Evolutionary conservation across 164 flowering plant genomes (phyloP).

Genomic region (Saururus chinensis): DNA sequence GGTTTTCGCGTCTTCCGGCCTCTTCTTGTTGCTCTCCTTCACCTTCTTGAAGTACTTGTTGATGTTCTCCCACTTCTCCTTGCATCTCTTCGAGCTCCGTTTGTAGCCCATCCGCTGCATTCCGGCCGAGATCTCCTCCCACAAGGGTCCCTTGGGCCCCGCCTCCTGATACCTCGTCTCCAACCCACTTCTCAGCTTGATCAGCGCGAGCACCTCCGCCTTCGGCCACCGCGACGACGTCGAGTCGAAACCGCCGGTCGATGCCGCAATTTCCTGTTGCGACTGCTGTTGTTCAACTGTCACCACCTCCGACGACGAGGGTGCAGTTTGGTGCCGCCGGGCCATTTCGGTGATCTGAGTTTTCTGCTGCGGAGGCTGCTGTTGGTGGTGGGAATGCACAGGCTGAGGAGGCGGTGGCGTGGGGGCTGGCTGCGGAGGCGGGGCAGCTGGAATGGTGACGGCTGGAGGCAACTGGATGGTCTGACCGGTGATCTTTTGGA

Average conservation of each 20-base stretch:
- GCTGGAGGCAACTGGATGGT: slow-evolving; percentile 19
- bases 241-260: slow-evolving; percentile 18
- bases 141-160: slow-evolving; percentile 58
- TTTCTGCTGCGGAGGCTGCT: slow-evolving; percentile 5
- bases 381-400: slow-evolving; percentile 7
- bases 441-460: slow-evolving; percentile 1
- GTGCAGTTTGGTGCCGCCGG: slow-evolving; percentile 14
- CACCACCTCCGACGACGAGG: slow-evolving; percentile 20
- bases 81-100: slow-evolving; percentile 57
- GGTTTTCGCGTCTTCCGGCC: slow-evolving; percentile 65
- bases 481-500: slow-evolving; percentile 62
- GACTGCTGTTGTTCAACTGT: slow-evolving; percentile 26
- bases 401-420: slow-evolving; percentile 6
- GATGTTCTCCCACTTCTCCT: slow-evolving; percentile 77
- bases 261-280: slow-evolving; percentile 14
- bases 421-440: slow-evolving; percentile 13
- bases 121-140: slow-evolving; percentile 59
- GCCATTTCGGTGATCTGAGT: not conserved
- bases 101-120: slow-evolving; percentile 48
- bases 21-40: slow-evolving; percentile 62
- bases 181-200: slow-evolving; percentile 42
- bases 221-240: slow-evolving; percentile 62
- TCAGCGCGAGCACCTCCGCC: slow-evolving; percentile 46
- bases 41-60: slow-evolving; percentile 69
- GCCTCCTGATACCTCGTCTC: slow-evolving; percentile 48